Evolutionary conservation across 1,139 yeast species (phyloP).

Genomic region (Hyphopichia wangnamkhiaoensis): DNA sequence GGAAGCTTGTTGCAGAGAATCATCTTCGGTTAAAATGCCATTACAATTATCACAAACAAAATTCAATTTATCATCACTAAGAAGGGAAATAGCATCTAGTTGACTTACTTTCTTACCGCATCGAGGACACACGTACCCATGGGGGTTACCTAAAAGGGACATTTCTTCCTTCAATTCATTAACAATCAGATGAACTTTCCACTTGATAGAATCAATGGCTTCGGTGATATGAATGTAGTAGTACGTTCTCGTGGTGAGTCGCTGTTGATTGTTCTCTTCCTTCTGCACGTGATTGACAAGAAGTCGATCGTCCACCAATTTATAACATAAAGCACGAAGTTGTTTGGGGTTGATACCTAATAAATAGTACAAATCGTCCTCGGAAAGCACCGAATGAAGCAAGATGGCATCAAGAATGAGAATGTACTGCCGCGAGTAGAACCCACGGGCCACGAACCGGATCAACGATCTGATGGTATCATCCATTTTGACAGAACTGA

Average conservation of each 20-base stretch:
- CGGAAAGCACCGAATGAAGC: slow-evolving; percentile 89
- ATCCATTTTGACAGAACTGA: slow-evolving; percentile 28
- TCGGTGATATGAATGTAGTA: slow-evolving; percentile 88
- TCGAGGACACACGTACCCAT: slow-evolving; percentile 88
- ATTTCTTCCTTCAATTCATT: slow-evolving; percentile 77
- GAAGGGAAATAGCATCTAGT: slow-evolving; percentile 80
- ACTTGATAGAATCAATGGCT: slow-evolving; percentile 92
- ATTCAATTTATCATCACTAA: slow-evolving; percentile 76
- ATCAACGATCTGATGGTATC: slow-evolving; percentile 43
- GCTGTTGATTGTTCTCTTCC: slow-evolving; percentile 74
- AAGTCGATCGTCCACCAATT: slow-evolving; percentile 80
- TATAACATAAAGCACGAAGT: slow-evolving; percentile 77
- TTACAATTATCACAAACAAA: slow-evolving; percentile 88
- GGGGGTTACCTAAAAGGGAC: slow-evolving; percentile 82
- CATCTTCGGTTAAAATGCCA: slow-evolving; percentile 79
- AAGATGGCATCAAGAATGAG: slow-evolving; percentile 87
- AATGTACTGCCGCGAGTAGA: slow-evolving; percentile 82
- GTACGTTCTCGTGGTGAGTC: slow-evolving; percentile 73
- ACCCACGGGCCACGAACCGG: slow-evolving; percentile 77
- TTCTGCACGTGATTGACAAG: slow-evolving; percentile 69
- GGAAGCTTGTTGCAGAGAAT: slow-evolving; percentile 78
- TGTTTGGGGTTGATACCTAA: slow-evolving; percentile 87
- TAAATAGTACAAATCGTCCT: slow-evolving; percentile 82
- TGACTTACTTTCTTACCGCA: slow-evolving; percentile 83
- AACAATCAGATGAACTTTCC: slow-evolving; percentile 92